Conservation (phyloP, 257 asterid species). For the Nicotiana tomentosiformis region DNA sequence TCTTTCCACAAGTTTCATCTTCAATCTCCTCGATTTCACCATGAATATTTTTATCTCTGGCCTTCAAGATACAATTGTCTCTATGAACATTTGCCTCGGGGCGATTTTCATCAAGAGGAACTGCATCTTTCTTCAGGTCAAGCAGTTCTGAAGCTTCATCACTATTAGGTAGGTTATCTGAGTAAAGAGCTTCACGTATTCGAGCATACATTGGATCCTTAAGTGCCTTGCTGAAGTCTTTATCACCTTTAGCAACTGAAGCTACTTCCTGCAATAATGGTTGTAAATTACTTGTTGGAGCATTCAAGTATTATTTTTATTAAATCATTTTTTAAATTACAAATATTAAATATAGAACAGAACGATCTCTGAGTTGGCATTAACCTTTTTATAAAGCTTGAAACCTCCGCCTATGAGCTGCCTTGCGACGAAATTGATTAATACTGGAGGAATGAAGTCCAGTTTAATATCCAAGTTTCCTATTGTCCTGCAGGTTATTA, state of each 20-base stretch:
- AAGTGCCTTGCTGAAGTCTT: constrained; percentile 43
- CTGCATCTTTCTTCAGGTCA: constrained; percentile 3
- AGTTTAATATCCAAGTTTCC: constrained; percentile 77
- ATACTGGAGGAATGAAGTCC: constrained; percentile 66
- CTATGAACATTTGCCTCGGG: constrained; percentile 6
- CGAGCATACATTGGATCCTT: constrained; percentile 52
- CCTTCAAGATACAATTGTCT: neutral
- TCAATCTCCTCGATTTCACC: constrained; percentile 51
- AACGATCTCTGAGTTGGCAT: neutral
- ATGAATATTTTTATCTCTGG: constrained; percentile 8
- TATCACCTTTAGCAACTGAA: constrained; percentile 54
- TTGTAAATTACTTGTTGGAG: constrained; percentile 4
- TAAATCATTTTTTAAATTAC: too few relatives aligned
- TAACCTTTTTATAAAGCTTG: constrained; percentile 88
- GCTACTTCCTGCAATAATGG: constrained; percentile 60
- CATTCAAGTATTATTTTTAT: neutral
- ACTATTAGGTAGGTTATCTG: constrained; percentile 10
- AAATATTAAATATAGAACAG: neutral
- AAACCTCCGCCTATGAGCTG: constrained; percentile 88
- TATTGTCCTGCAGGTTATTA: constrained; percentile 53
- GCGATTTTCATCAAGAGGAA: constrained; percentile 17
- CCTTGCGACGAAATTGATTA: constrained; percentile 81
- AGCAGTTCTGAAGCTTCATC: constrained; percentile 17
- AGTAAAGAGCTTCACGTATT: constrained; percentile 49
- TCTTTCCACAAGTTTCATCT: constrained; percentile 27